These are phyloP conservation scores for Cydonia oblonga DNA, from an alignment of 331 rosid genomes.

Conservation along the genomic window DNA sequence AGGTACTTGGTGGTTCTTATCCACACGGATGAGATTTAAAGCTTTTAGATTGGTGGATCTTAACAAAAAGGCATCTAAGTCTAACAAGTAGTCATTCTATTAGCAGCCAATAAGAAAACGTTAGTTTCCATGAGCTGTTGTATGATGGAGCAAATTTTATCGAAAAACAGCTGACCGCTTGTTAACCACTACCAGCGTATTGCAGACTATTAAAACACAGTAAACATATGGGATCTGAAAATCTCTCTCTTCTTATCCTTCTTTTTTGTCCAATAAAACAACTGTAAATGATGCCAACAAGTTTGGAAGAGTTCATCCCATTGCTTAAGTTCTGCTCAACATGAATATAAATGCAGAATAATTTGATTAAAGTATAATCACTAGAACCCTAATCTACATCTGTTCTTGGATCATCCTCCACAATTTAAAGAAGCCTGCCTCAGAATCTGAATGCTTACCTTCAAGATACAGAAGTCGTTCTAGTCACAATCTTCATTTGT, in stretches of 20 bases:
- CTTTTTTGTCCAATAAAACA: neutral
- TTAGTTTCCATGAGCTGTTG: neutral
- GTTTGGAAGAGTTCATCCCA: neutral
- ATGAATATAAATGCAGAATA: neutral
- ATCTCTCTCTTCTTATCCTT: neutral
- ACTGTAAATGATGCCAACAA: neutral
- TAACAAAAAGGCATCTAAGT: neutral
- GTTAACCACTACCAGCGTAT: neutral
- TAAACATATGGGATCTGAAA: neutral
- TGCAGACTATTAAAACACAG: neutral
- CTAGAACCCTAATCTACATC: neutral
- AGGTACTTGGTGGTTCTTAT: neutral
- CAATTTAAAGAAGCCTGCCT: neutral
- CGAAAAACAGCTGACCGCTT: neutral
- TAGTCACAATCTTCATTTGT: slow-evolving; percentile 27
- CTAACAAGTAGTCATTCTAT: neutral
- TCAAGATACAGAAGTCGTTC: neutral
- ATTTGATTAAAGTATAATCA: neutral
- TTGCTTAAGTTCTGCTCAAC: neutral
- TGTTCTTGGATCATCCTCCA: neutral
- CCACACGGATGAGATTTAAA: neutral
- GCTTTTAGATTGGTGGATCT: neutral
- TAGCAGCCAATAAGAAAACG: neutral
- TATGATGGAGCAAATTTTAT: neutral
- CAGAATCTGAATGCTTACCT: slow-evolving; percentile 5